Conservation (phyloP, 345 rosid species). For the Corchorus capsularis region DNA sequence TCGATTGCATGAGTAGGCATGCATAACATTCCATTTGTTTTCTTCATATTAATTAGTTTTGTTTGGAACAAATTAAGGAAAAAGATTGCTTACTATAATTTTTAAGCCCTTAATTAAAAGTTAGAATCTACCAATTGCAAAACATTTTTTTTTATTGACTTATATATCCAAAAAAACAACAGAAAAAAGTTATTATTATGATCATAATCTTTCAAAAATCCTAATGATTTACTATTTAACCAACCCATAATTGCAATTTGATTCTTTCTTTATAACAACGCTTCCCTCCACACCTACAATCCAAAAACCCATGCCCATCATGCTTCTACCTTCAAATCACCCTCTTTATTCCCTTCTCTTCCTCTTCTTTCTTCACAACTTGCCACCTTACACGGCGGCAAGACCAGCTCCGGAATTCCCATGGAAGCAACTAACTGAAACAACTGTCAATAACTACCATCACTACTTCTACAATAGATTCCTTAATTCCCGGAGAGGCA, state of each 20-base stretch:
- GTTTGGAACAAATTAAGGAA: neutral
- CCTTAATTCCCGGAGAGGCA: slow-evolving; percentile 25
- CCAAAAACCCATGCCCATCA: slow-evolving; percentile 1
- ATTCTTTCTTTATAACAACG: slow-evolving; percentile 37
- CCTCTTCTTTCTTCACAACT: slow-evolving; percentile 30
- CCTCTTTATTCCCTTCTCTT: slow-evolving; percentile 24
- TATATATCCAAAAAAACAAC: slow-evolving; percentile 5
- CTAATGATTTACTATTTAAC: neutral
- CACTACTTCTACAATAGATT: neutral
- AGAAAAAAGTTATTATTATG: neutral
- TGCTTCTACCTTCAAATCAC: slow-evolving; percentile 27
- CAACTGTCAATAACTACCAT: slow-evolving; percentile 4
- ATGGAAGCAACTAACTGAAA: slow-evolving; percentile 12
- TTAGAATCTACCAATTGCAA: neutral
- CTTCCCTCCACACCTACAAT: slow-evolving; percentile 25
- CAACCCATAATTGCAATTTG: slow-evolving; percentile 5
- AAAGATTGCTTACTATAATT: neutral
- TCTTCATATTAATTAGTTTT: no score
- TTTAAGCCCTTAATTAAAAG: neutral
- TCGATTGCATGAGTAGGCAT: no score
- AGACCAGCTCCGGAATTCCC: slow-evolving; percentile 31
- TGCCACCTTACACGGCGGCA: slow-evolving; percentile 30
- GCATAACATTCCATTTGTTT: no score
- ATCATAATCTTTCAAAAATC: neutral
- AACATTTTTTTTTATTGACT: neutral